A percentile compares a stretch with the other conserved stretches of the same genome.
These are phyloP conservation scores for Leishmania tarentolae DNA, from an alignment of 208 protist species.

Conservation along the genomic window DNA sequence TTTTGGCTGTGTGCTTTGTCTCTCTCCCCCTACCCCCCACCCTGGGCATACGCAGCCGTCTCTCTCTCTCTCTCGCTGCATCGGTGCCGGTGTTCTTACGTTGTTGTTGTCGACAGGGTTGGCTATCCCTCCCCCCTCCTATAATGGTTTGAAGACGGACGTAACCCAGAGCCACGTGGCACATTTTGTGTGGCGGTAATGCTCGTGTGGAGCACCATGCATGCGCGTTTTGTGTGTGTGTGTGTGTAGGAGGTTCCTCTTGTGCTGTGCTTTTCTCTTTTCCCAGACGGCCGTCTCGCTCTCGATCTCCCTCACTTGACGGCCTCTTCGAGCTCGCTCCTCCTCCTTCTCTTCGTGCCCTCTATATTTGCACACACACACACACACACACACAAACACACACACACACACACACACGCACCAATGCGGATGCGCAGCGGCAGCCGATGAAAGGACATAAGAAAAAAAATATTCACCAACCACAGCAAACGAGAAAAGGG, in stretches of 20 bases:
- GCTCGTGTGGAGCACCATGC: neutral
- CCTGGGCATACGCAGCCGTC: neutral
- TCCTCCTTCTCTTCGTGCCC: neutral
- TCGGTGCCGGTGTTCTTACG: too few relatives aligned
- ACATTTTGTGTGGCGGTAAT: neutral
- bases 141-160: neutral
- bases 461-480: neutral
- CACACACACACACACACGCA: conserved; percentile 15
- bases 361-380: conserved; percentile 9
- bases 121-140: neutral
- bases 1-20: neutral
- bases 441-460: neutral
- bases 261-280: neutral
- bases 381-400: too few relatives aligned
- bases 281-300: neutral
- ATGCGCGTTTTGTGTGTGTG: neutral
- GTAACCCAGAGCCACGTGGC: neutral
- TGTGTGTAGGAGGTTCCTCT: neutral
- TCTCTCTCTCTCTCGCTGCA: neutral
- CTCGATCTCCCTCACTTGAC: neutral
- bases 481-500: too few relatives aligned
- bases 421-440: neutral
- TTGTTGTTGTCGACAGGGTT: too few relatives aligned
- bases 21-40: too few relatives aligned
- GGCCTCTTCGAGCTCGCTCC: neutral